Conservation (phyloP, 352 stramenopile genomes). For the Globisporangium carolinianum region DNA sequence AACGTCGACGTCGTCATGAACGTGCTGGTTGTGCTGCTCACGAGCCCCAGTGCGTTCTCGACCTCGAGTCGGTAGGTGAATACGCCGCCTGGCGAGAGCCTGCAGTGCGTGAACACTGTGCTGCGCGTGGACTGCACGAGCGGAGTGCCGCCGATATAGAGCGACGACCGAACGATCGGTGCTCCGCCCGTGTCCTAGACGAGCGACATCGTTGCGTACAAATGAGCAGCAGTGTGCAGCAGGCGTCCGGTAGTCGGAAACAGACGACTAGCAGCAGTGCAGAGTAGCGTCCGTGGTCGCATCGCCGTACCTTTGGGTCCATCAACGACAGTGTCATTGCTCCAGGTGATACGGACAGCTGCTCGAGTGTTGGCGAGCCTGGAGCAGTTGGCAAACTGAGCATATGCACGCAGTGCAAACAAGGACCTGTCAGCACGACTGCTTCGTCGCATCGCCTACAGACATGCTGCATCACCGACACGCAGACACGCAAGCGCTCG, state of each 20-base stretch:
- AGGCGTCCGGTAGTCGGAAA: not conserved
- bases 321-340: constrained; percentile 27
- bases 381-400: constrained; percentile 19
- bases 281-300: too few species aligned
- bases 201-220: not conserved
- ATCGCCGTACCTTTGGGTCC: constrained; percentile 23
- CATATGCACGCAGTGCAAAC: too few species aligned
- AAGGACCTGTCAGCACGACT: not conserved
- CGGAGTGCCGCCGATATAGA: constrained; percentile 21
- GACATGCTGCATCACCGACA: not conserved
- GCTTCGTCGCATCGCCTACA: too few species aligned
- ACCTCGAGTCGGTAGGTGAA: constrained; percentile 42
- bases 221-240: not conserved
- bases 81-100: constrained; percentile 11
- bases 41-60: constrained; percentile 30
- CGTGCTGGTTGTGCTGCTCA: constrained; percentile 13
- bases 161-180: constrained; percentile 25
- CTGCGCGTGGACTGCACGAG: constrained; percentile 17
- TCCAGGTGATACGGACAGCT: constrained; percentile 19
- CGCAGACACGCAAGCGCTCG: not conserved
- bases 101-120: constrained; percentile 28
- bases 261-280: not conserved
- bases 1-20: constrained; percentile 18
- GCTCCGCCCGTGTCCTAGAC: constrained; percentile 34
- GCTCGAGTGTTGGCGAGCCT: constrained; percentile 17